Evolutionary conservation across 2,329 filamentous ascomycete species (phyloP).

Genomic region (Colletotrichum neosansevieriae): DNA sequence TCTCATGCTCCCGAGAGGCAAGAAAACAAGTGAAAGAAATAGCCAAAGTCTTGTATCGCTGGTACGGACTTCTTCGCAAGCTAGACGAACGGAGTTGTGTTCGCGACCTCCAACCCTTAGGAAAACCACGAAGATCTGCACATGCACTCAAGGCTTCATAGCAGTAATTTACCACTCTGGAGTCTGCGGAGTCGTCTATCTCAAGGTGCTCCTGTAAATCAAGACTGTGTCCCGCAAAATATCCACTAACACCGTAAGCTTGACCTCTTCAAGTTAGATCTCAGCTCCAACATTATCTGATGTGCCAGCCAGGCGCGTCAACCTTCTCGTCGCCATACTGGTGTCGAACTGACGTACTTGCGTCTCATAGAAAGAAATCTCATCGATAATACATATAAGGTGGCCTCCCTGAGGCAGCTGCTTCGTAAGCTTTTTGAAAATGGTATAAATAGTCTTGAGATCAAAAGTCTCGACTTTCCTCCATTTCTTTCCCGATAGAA

Average conservation of each 20-base stretch:
- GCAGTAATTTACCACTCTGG: background rate
- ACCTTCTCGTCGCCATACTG: background rate
- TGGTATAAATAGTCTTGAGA: background rate
- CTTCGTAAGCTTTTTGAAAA: background rate
- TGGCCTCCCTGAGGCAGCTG: conserved; percentile 1
- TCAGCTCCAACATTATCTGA: no score
- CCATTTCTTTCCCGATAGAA: conserved; percentile 2
- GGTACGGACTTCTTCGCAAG: background rate
- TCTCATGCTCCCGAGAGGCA: no score
- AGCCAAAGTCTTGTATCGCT: no score
- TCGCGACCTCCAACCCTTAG: no score
- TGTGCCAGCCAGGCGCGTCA: no score
- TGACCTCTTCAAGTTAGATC: background rate
- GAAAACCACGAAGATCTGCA: no score
- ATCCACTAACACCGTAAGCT: background rate
- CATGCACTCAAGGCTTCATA: background rate
- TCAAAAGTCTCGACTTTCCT: background rate
- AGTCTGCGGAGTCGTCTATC: background rate
- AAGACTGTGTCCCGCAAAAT: background rate
- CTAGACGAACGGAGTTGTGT: background rate
- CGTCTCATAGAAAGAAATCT: background rate
- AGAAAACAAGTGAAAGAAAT: no score
- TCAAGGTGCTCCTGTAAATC: conserved; percentile 14
- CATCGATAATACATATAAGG: conserved; percentile 12
- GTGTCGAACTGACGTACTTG: background rate